Evolutionary conservation across 208 protist genomes (phyloP).

Genomic region (Trypanosomatidae sp.): DNA sequence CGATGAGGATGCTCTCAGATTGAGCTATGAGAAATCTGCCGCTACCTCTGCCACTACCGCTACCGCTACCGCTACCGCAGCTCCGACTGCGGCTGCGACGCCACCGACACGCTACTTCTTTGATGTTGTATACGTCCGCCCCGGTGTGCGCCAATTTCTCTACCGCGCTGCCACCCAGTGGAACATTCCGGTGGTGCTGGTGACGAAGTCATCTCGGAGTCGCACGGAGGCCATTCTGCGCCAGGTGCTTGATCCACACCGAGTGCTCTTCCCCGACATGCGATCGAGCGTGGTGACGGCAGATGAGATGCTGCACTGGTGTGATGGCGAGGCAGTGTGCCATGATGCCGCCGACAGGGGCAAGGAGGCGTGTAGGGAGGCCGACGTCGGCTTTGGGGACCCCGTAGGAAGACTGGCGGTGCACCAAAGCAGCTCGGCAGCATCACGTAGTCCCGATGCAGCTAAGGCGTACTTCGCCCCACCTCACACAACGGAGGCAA

Average conservation of each 20-base stretch:
- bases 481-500: neutral
- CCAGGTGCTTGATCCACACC: constrained; percentile 61
- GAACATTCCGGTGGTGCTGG: constrained; percentile 73
- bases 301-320: constrained; percentile 27
- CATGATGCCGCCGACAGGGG: neutral
- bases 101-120: constrained; percentile 7
- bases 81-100: neutral
- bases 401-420: neutral
- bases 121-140: constrained; percentile 74
- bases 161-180: constrained; percentile 56
- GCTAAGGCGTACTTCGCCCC: no score
- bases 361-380: neutral
- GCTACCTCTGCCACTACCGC: neutral
- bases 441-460: neutral
- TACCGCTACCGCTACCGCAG: no score
- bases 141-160: constrained; percentile 53
- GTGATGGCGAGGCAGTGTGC: neutral
- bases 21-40: neutral
- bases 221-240: constrained; percentile 65
- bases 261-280: constrained; percentile 43
- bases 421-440: no score
- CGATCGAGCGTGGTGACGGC: constrained; percentile 23
- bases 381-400: neutral
- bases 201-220: constrained; percentile 66
- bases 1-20: neutral